A percentile compares a stretch with the other conserved stretches of the same genome.
These are phyloP conservation scores for Boechera divaricarpa DNA, from an alignment of 345 rosid species.

Conservation along the genomic window DNA sequence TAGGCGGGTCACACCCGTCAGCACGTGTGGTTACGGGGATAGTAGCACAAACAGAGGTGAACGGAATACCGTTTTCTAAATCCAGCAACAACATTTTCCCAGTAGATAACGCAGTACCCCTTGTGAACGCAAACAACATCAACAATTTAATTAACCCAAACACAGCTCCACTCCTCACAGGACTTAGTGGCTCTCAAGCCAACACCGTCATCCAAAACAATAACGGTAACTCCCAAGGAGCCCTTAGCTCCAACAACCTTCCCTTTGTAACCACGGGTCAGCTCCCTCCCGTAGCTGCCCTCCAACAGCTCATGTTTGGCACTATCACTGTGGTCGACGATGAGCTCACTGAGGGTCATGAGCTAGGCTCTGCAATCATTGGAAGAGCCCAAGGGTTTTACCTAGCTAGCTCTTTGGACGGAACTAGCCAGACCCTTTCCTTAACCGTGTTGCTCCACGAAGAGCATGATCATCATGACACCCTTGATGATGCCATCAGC, in stretches of 20 bases:
- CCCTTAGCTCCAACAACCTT: constrained; percentile 51
- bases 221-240: constrained; percentile 62
- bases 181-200: constrained; percentile 70
- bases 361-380: constrained; percentile 66
- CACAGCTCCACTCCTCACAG: constrained; percentile 73
- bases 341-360: constrained; percentile 81
- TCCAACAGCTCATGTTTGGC: constrained; percentile 87
- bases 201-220: constrained; percentile 67
- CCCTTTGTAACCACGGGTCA: constrained; percentile 90
- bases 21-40: constrained; percentile 78
- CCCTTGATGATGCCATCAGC: constrained; percentile 59
- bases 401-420: constrained; percentile 83
- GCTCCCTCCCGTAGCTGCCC: constrained; percentile 69
- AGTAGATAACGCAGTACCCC: constrained; percentile 64
- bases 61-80: constrained; percentile 79
- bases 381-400: constrained; percentile 91
- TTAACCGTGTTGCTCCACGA: constrained; percentile 61
- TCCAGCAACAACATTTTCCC: constrained; percentile 74
- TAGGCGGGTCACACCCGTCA: constrained; percentile 79
- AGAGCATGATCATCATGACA: constrained; percentile 49
- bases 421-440: constrained; percentile 84
- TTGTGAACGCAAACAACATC: constrained; percentile 51
- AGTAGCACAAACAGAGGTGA: constrained; percentile 69
- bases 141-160: constrained; percentile 61
- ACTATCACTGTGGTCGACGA: constrained; percentile 84